Conservation (phyloP, 2,329 filamentous ascomycete species). For the Monilinia laxa region DNA sequence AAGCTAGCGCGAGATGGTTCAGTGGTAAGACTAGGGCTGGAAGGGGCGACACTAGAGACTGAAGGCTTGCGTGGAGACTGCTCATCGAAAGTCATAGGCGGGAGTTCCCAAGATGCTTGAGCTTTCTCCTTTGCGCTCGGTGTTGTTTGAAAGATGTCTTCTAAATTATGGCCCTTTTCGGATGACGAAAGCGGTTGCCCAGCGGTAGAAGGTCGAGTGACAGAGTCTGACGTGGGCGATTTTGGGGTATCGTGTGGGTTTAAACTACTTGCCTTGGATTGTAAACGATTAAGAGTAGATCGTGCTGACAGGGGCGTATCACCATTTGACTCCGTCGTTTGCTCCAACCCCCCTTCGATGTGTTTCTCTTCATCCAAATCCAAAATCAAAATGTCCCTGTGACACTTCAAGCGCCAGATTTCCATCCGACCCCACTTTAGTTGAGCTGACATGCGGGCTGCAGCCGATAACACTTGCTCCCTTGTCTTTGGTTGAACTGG, state of each 20-base stretch:
- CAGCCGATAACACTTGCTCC: constrained; percentile 81
- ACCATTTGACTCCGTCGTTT: constrained; percentile 24
- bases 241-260: constrained; percentile 43
- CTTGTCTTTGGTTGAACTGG: constrained; percentile 89
- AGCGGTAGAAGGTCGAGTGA: constrained; percentile 41
- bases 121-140: constrained; percentile 46
- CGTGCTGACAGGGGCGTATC: constrained; percentile 34
- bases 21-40: constrained; percentile 33
- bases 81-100: constrained; percentile 43
- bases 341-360: constrained; percentile 28
- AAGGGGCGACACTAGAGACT: constrained; percentile 45
- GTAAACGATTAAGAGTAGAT: constrained; percentile 40
- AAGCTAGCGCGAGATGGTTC: constrained; percentile 42
- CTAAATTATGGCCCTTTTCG: constrained; percentile 44
- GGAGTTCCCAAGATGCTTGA: constrained; percentile 48
- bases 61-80: constrained; percentile 45
- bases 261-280: constrained; percentile 43
- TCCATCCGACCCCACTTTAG: constrained; percentile 93
- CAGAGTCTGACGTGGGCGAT: constrained; percentile 40
- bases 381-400: constrained; percentile 80
- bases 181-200: constrained; percentile 33
- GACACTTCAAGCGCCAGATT: constrained; percentile 88
- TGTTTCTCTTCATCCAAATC: constrained; percentile 77
- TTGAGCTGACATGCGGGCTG: constrained; percentile 80
- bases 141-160: constrained; percentile 52